Base-by-base conservation (phyloP, 345 rosid species). In the Pistacia atlantica region DNA sequence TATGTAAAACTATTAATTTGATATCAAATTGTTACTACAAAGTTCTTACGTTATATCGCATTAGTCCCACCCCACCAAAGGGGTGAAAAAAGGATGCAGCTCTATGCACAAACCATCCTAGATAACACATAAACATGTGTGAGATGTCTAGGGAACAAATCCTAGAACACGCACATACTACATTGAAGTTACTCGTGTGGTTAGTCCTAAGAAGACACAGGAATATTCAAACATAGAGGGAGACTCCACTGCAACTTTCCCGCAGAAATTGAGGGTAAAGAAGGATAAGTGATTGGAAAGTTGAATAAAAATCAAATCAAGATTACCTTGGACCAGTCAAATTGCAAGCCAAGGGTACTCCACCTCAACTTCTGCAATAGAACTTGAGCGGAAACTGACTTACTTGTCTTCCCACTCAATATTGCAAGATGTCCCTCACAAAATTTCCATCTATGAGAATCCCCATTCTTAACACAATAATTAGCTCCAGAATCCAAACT, bases 341-440 rank as follows among this genome's bases (percentile, higher is more conserved):
- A 96, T 65, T 96, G 99, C 65, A 96, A 77, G 70, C 98, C 97
- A 12, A 93, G 93, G 8, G 97, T 93, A 81, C 98, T 93, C 99
- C 99, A 96, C 8, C 97, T 86, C 72, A 93, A 73, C 92, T 91
- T 96, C 80, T 97, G 81, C 58, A 96, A 69, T 45, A 93, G 84
- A 77, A 80, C 67, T 22, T 88, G 73, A 61, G 93, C 93, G 0
- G 85, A 51, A 75, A 87, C 72, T 14, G 89, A 77, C 77, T 85
- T 91, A 75, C 88, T 73, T 4, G 73, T 55, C 72, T 82, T 80
- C 55, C 80, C 87, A 73, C 78, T 84, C 9, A 76, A 74, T 7
- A 63, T 48, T 8, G 71, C 83, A 49, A 70, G 45, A 56, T 65
- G 51, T 64, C 85, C 90, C 59, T 89, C 92, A n/a, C 8, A 75